Evolutionary conservation across 78 protist species (phyloP), one percentile per base, ranked within the genome.

Genomic region (Capsaspora owczarzaki): DNA sequence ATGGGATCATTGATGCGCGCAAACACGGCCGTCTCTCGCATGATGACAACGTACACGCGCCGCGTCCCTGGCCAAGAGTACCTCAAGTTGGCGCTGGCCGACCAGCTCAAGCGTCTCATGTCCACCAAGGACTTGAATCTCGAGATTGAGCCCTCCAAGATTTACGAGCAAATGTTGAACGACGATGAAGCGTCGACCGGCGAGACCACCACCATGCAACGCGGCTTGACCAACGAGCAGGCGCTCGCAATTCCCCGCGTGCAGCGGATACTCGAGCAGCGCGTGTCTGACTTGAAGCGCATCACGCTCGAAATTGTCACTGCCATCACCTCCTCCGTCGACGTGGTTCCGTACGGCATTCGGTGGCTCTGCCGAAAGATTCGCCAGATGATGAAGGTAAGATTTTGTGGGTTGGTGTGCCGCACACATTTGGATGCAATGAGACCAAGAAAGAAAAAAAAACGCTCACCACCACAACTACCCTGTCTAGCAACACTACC

Each of bases 321-420:
- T n/a, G n/a, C 82, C 0, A 44, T 90, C 19, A 44, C 78, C 43
- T 37, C 51, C 0, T 47, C 83, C 25, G 61, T 88, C 33, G 82
- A 76, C 16, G 46, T 41, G 20, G 87, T 90, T 0, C 94, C 94
- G 23, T 90, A 85, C 40, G 94, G 94, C 31, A 81, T 90, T 29
- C 89, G 94, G 61, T 90, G 85, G 86, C 85, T 90, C 63, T 85
- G 90, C 75, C 79, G 82, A 74, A 89, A 88, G 61, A 90, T 90
- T 81, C 60, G 78, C 38, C 53, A 27, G 35, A 41, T 88, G 68
- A 87, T 77, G 0, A 74, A 82, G 74, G 84, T 44, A 2, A 29
- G 61, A 2, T 41, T 63, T 35, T 5, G 27, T 44, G 46, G 35
- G 56, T 4, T 2, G 23, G 81, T 25, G 25, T 31, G 56, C 27